Conservation (phyloP, 1,284 basidiomycete genomes). For the Fistulinella cinereoalba region DNA sequence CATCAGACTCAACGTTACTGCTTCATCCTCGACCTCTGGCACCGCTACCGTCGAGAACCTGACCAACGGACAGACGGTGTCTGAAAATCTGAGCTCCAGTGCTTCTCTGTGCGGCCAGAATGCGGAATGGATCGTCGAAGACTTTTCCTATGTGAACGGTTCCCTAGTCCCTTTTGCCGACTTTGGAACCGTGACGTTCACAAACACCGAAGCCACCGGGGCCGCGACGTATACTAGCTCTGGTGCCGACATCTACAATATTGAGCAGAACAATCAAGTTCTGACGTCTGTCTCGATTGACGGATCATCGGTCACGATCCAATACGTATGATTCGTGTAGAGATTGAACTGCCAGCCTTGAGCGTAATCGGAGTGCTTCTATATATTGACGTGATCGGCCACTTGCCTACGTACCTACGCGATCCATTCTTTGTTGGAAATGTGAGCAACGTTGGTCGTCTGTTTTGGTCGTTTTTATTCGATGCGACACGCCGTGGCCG, state of each 20-base stretch:
- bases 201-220: not conserved
- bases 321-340: not conserved
- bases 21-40: conserved; percentile 1
- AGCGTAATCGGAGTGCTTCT: no score
- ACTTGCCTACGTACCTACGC: no score
- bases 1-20: conserved; percentile 5
- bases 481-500: no score
- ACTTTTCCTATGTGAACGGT: not conserved
- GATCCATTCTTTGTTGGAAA: no score
- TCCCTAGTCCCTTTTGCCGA: not conserved
- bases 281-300: conserved; percentile 2
- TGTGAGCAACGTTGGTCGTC: no score
- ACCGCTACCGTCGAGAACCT: conserved; percentile 10
- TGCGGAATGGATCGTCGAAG: conserved; percentile 19
- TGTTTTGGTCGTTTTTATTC: no score
- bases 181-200: conserved; percentile 12
- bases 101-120: conserved; percentile 8
- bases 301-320: conserved; percentile 5
- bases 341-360: no score
- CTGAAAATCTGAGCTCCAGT: not conserved
- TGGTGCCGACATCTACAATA: conserved; percentile 2
- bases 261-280: conserved; percentile 1
- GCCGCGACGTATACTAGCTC: not conserved
- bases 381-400: no score
- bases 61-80: conserved; percentile 1